Evolutionary conservation across 495 filamentous ascomycete species (phyloP), one percentile per base, ranked within the genome.

Genomic region (Staphylotrichum longicolle): DNA sequence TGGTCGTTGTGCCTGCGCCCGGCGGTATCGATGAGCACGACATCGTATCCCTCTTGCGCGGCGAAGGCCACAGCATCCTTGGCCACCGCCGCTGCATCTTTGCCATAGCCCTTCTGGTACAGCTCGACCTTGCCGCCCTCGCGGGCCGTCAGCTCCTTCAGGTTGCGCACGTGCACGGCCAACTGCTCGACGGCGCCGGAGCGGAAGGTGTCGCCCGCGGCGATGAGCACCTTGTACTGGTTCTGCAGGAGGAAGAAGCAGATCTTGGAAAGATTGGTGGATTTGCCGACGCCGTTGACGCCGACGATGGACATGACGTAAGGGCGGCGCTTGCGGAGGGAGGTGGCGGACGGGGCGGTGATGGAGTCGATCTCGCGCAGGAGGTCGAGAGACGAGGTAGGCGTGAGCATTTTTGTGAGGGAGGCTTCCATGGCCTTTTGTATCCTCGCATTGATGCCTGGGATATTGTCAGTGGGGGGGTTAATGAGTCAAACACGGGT

Each of bases 251-350:
- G 82, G 78, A 98, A 97, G 77, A 93, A 98, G 72, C 90, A 93
- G 62, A 98, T 94, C 75, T 98, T 98, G 70, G 90, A 91, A 15
- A 98, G 77, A 64, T 96, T 98, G 20, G 94, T 98, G 7, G 91
- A 96, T 75, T 98, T 98, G 70, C 94, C 94, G 51, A 98, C 94
- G 32, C 94, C 94, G 68, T 98, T 98, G 67, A 98, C 94, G 56
- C 94, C 94, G 39, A 98, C 95, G 57, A 98, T 96, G 37, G 91
- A 95, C 67, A 98, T 95, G 61, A 97, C 93, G 66, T 98, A 98
- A 41, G 94, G 94, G 11, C 92, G 85, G 33, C 80, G 78, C 49
- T 83, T 78, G 54, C 80, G 79, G 60, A 80, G 72, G 4, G 83
- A 82, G 2, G 78, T 74, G 1, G 71, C 68, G 7, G 85, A 76